Evolutionary conservation across 495 filamentous ascomycete species (phyloP).

Genomic region (Aspergillus saccharolyticus): DNA sequence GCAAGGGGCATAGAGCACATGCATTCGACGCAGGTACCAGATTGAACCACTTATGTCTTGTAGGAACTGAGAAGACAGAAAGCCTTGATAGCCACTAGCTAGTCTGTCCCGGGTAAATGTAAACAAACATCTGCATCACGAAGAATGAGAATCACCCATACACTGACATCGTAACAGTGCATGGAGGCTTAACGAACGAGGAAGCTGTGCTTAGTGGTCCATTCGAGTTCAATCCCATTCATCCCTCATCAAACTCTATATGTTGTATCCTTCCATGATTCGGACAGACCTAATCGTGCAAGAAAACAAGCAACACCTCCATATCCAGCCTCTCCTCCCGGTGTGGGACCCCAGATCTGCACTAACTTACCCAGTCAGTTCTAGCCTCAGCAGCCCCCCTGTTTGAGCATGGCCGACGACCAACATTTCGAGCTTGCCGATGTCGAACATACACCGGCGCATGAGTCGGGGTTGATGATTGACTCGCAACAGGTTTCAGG

Average conservation of each 20-base stretch:
- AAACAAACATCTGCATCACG: too few species aligned
- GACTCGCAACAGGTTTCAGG: neutral
- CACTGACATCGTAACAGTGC: too few species aligned
- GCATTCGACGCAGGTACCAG: neutral
- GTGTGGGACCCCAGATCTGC: neutral
- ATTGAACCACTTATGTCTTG: neutral
- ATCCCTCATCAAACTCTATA: too few species aligned
- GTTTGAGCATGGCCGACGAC: neutral
- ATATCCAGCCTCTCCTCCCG: neutral
- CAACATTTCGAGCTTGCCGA: neutral
- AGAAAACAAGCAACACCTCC: neutral
- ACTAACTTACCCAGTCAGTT: neutral
- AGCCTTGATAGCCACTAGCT: neutral
- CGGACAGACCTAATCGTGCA: neutral
- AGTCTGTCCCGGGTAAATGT: neutral
- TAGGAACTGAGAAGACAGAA: neutral
- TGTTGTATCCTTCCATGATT: too few species aligned
- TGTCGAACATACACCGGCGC: neutral
- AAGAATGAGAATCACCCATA: too few species aligned
- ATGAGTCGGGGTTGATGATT: neutral
- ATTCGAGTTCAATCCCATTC: too few species aligned
- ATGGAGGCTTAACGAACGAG: too few species aligned
- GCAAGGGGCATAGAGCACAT: neutral
- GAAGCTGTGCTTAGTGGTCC: too few species aligned
- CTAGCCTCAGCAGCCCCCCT: neutral